These are phyloP conservation scores for Ormosia emarginata DNA, from an alignment of 306 rosid genomes.

Conservation along the genomic window DNA sequence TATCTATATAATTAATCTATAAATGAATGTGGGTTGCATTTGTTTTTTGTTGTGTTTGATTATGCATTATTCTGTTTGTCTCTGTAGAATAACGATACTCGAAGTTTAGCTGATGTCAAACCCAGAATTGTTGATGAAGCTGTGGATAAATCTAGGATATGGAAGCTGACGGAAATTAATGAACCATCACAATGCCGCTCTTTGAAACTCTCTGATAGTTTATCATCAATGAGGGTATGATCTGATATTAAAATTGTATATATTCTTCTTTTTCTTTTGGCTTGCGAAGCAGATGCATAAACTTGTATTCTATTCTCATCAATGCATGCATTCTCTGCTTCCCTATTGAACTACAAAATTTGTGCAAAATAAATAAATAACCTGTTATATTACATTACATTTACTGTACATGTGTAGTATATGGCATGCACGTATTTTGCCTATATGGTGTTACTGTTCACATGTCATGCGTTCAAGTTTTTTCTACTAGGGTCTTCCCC, in stretches of 20 bases:
- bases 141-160: conserved; percentile 78
- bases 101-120: conserved; percentile 82
- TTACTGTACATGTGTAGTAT: neutral
- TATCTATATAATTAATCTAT: conserved; percentile 13
- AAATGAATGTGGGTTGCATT: conserved; percentile 17
- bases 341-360: neutral
- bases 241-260: conserved; percentile 6
- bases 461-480: neutral
- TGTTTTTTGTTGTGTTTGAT: neutral
- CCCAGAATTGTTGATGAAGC: conserved; percentile 88
- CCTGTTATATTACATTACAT: neutral
- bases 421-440: neutral
- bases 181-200: conserved; percentile 87
- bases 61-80: conserved; percentile 23
- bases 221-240: conserved; percentile 77
- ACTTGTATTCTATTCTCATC: conserved; percentile 10
- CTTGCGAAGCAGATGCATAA: neutral
- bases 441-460: neutral
- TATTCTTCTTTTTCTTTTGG: neutral
- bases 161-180: conserved; percentile 85
- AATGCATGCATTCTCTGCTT: conserved; percentile 5
- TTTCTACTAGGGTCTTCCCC: neutral
- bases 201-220: conserved; percentile 78
- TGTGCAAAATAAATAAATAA: neutral
- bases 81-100: conserved; percentile 75